phyloP scores from a whole-genome alignment of 768 basidiomycete genomes.

The Hebeloma cylindrosporum region DNA sequence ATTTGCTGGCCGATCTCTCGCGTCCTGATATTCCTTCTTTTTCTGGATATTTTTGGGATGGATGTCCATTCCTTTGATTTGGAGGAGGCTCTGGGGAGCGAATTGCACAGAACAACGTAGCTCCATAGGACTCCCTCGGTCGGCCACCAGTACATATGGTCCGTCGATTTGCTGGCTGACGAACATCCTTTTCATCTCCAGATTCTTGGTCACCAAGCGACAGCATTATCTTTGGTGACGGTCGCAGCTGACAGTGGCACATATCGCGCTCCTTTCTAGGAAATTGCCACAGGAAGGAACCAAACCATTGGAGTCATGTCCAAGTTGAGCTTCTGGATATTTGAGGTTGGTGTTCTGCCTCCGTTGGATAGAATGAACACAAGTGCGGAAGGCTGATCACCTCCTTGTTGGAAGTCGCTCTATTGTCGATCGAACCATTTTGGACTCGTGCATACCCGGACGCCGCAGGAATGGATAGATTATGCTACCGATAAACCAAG shows the following conservation, averaged over 20 bases:
- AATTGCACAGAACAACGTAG: constrained; percentile 34
- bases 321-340: constrained; percentile 19
- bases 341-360: constrained; percentile 22
- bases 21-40: neutral
- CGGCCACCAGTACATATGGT: constrained; percentile 47
- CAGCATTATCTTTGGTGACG: constrained; percentile 55
- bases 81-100: constrained; percentile 63
- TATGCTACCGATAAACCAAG: constrained; percentile 35
- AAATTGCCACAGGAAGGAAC: too few relatives aligned
- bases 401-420: constrained; percentile 68
- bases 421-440: constrained; percentile 50
- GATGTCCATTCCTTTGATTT: constrained; percentile 56
- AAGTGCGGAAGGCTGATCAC: constrained; percentile 52
- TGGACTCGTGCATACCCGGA: constrained; percentile 29
- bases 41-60: constrained; percentile 44
- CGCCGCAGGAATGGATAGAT: constrained; percentile 19
- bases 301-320: constrained; percentile 21
- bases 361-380: constrained; percentile 64
- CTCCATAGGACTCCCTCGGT: constrained; percentile 63
- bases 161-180: neutral
- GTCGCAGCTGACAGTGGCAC: constrained; percentile 59
- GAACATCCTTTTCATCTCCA: neutral
- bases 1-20: too few relatives aligned
- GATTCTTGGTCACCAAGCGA: constrained; percentile 36
- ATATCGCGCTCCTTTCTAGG: constrained; percentile 44